Percentiles rank a stretch among this genome's conserved stretches.
phyloP scores from a whole-genome alignment of 1,284 basidiomycete genomes.

The Garcileccinum viscosum region DNA sequence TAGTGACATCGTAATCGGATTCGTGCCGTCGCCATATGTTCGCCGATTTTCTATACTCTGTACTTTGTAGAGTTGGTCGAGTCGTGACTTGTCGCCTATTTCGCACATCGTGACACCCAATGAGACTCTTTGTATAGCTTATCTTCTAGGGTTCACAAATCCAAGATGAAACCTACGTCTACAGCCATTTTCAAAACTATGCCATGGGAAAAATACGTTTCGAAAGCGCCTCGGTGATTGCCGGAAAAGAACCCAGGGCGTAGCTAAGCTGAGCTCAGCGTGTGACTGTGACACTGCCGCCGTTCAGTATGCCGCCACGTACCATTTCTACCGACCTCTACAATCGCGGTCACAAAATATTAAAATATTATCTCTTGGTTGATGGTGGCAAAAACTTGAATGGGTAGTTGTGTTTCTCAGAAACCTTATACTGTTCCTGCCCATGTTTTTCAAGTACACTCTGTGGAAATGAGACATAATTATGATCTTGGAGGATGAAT shows the following conservation, averaged over 20 bases:
- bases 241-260: no score
- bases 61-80: slow-evolving; percentile 23
- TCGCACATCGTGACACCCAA: background rate
- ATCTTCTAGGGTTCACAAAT: background rate
- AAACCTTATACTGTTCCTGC: background rate
- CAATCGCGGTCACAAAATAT: no score
- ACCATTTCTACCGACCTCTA: no score
- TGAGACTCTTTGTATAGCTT: background rate
- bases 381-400: background rate
- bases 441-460: slow-evolving; percentile 1
- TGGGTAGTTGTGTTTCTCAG: background rate
- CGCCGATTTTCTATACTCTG: slow-evolving; percentile 15
- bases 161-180: background rate
- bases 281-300: no score
- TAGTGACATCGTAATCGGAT: slow-evolving; percentile 39
- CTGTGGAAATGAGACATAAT: background rate
- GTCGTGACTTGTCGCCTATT: background rate
- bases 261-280: no score
- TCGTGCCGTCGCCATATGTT: slow-evolving; percentile 9
- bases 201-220: no score
- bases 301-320: no score
- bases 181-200: no score
- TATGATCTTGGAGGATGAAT: background rate
- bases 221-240: no score
- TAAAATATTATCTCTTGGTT: no score